Percentiles rank a stretch among this genome's conserved stretches.
phyloP scores from a whole-genome alignment of 176 grass and related monocot species.

The Eragrostis curvula region DNA sequence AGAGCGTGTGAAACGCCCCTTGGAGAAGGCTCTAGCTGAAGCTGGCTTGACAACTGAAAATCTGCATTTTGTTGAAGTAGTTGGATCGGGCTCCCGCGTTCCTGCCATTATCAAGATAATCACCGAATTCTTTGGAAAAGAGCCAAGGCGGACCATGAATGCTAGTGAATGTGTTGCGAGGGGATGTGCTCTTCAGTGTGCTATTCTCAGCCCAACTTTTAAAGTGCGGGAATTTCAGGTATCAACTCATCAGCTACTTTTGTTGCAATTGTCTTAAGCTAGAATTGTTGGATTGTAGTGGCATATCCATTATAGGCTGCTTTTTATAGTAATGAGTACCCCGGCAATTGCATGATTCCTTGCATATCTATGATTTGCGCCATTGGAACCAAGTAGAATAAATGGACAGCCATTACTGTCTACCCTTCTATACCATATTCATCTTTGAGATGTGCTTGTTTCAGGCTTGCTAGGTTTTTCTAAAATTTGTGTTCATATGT shows the following conservation, averaged over 20 bases:
- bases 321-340: background rate
- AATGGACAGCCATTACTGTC: too few species aligned
- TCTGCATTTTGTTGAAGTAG: conserved; percentile 87
- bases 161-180: conserved; percentile 89
- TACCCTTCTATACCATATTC: background rate
- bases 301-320: background rate
- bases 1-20: conserved; percentile 73
- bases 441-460: background rate
- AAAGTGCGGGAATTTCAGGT: conserved; percentile 98
- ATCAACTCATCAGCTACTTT: conserved; percentile 20
- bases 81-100: conserved; percentile 91
- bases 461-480: background rate
- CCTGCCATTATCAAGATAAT: conserved; percentile 90
- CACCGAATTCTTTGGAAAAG: conserved; percentile 81
- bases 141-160: conserved; percentile 90
- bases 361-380: background rate
- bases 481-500: background rate
- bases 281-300: background rate
- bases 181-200: conserved; percentile 81
- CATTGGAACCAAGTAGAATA: background rate
- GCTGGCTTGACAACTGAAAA: conserved; percentile 64
- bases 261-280: too few species aligned
- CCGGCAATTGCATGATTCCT: background rate
- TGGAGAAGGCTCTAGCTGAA: conserved; percentile 78
- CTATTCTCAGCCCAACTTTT: conserved; percentile 92